Evolutionary conservation across 805 yeast species (phyloP).

Genomic region (Candida taoyuanica): DNA sequence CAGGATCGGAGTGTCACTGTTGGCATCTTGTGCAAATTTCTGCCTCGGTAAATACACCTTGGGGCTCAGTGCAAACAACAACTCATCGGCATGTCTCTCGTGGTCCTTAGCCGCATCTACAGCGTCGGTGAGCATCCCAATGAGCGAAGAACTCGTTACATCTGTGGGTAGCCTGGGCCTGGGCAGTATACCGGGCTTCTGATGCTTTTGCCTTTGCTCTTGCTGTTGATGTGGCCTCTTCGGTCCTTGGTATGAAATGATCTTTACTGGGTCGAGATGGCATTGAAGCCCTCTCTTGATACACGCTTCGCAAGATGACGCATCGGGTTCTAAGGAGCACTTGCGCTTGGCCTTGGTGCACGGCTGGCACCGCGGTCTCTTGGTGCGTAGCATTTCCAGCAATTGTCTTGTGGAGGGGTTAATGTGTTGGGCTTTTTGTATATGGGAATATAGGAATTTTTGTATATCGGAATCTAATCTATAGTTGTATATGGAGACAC

Average conservation of each 20-base stretch:
- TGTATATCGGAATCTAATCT: no score
- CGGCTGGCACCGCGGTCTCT: conserved; percentile 6
- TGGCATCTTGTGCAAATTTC: neutral
- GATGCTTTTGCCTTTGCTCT: no score
- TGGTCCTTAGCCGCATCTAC: conserved; percentile 3
- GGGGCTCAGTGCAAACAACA: conserved; percentile 4
- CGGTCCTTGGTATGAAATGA: conserved; percentile 9
- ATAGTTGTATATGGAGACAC: no score
- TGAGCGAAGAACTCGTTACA: conserved; percentile 5
- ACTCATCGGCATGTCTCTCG: conserved; percentile 6
- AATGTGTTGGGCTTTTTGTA: no score
- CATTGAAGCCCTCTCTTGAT: conserved; percentile 6
- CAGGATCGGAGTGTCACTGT: conserved; percentile 3
- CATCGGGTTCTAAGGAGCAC: conserved; percentile 1
- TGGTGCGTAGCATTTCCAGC: conserved; percentile 2
- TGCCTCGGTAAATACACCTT: conserved; percentile 9
- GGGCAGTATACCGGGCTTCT: neutral
- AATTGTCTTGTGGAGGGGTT: neutral
- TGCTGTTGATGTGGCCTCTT: no score
- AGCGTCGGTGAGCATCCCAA: conserved; percentile 7
- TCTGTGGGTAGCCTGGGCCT: neutral
- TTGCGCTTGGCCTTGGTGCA: conserved; percentile 10
- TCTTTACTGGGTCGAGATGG: conserved; percentile 8
- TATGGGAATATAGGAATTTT: no score
- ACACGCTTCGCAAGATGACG: conserved; percentile 10